A percentile compares a stretch with the other conserved stretches of the same genome.
Evolutionary conservation across 495 filamentous ascomycete genomes (phyloP).

Genomic region (Penicillium crystallinum): DNA sequence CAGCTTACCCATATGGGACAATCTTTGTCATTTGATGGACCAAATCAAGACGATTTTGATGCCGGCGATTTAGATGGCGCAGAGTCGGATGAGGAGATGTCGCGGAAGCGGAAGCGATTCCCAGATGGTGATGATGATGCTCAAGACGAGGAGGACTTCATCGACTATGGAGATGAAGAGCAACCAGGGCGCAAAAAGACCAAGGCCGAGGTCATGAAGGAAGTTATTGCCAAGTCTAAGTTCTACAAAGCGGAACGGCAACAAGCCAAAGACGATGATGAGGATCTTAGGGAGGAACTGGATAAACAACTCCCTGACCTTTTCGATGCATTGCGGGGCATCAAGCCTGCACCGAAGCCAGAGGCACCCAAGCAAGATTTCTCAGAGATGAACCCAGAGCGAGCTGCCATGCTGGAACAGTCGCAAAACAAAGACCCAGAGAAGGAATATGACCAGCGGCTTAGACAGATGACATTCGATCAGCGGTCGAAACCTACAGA

Average conservation of each 20-base stretch:
- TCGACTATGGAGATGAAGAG: slow-evolving; percentile 42
- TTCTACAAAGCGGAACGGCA: slow-evolving; percentile 90
- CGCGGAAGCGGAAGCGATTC: slow-evolving; percentile 57
- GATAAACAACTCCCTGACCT: slow-evolving; percentile 76
- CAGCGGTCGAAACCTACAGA: slow-evolving; percentile 78
- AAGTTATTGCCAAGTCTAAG: slow-evolving; percentile 97
- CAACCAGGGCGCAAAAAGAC: slow-evolving; percentile 77
- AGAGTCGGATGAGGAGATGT: slow-evolving; percentile 56
- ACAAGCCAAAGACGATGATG: slow-evolving; percentile 87
- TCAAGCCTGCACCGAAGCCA: slow-evolving; percentile 37
- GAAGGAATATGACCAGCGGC: slow-evolving; percentile 75
- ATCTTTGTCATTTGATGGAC: slow-evolving; percentile 56
- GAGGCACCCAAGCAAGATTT: slow-evolving; percentile 39
- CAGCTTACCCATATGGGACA: slow-evolving; percentile 81
- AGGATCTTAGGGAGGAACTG: slow-evolving; percentile 76
- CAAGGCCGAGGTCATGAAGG: slow-evolving; percentile 93
- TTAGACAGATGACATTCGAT: slow-evolving; percentile 77
- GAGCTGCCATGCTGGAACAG: slow-evolving; percentile 53
- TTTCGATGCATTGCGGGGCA: slow-evolving; percentile 60
- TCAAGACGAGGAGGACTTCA: slow-evolving; percentile 32
- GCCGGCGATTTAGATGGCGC: slow-evolving; percentile 63
- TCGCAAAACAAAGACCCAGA: slow-evolving; percentile 60
- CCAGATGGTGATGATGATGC: slow-evolving; percentile 23
- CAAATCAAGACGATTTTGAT: slow-evolving; percentile 65
- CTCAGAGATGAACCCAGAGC: slow-evolving; percentile 54